Evolutionary conservation across 2,329 filamentous ascomycete genomes (phyloP).

Genomic region (Parafenestella ontariensis): DNA sequence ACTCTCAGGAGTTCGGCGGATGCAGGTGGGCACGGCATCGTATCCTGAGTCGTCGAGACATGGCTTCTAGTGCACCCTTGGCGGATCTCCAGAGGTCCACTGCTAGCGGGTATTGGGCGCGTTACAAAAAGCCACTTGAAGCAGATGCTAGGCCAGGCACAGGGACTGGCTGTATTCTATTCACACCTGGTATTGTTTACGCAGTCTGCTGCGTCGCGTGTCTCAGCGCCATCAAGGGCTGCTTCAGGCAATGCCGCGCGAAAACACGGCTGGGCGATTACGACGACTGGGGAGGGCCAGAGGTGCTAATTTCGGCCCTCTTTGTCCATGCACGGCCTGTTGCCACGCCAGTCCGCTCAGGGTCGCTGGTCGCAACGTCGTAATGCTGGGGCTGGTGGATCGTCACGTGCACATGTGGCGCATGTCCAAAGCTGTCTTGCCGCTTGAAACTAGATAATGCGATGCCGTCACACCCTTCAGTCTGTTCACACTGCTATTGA

Average conservation of each 20-base stretch:
- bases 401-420: conserved; percentile 23
- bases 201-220: conserved; percentile 13
- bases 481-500: conserved; percentile 5
- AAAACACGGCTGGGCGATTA: conserved; percentile 21
- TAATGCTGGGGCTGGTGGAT: conserved; percentile 17
- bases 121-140: conserved; percentile 14
- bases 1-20: conserved; percentile 14
- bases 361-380: conserved; percentile 6
- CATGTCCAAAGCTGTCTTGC: conserved; percentile 1
- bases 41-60: conserved; percentile 8
- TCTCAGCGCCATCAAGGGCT: conserved; percentile 14
- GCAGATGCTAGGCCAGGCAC: conserved; percentile 16
- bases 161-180: conserved; percentile 5
- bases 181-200: conserved; percentile 5
- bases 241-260: conserved; percentile 5
- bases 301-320: conserved; percentile 19
- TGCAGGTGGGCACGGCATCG: conserved; percentile 5
- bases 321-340: conserved; percentile 13
- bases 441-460: conserved; percentile 4
- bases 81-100: conserved; percentile 7
- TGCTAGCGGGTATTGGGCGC: conserved; percentile 16
- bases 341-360: conserved; percentile 21
- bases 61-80: conserved; percentile 11
- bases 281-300: conserved; percentile 20
- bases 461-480: conserved; percentile 9